Evolutionary conservation across 345 rosid genomes (phyloP).

Genomic region (Moricandia moricandioides): DNA sequence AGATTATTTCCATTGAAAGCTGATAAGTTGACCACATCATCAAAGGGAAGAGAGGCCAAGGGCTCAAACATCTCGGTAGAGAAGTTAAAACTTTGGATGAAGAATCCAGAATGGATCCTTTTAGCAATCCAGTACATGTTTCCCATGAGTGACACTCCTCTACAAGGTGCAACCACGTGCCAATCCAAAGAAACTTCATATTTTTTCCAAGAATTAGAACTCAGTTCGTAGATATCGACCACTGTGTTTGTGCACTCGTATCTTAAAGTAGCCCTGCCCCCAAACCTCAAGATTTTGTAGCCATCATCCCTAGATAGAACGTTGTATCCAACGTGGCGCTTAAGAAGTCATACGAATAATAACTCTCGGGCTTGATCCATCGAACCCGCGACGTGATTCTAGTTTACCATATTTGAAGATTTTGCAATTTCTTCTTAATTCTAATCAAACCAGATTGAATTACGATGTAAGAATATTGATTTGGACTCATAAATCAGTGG

Average conservation of each 20-base stretch:
- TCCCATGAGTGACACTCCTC: constrained; percentile 20
- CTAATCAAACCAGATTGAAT: too few species aligned
- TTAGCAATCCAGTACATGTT: constrained; percentile 31
- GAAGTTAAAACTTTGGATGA: constrained; percentile 19
- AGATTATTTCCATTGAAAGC: neutral
- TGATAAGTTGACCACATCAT: constrained; percentile 2
- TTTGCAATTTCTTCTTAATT: too few species aligned
- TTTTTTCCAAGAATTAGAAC: constrained; percentile 7
- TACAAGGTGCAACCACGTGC: constrained; percentile 3
- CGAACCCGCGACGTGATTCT: too few species aligned
- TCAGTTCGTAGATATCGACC: neutral
- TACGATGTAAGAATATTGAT: too few species aligned
- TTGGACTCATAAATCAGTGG: too few species aligned
- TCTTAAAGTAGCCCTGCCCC: neutral
- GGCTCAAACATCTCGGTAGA: constrained; percentile 13
- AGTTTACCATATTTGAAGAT: too few species aligned
- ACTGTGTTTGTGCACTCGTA: neutral
- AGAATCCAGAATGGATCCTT: neutral
- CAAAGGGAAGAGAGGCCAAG: constrained; percentile 15
- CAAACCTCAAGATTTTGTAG: constrained; percentile 15
- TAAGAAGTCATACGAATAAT: neutral
- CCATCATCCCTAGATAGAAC: neutral
- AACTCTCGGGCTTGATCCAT: constrained; percentile 2
- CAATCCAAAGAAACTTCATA: constrained; percentile 13
- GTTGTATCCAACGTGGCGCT: constrained; percentile 19